Base-by-base conservation (phyloP, 176 grass and related monocot species). In the Carex scoparia region DNA sequence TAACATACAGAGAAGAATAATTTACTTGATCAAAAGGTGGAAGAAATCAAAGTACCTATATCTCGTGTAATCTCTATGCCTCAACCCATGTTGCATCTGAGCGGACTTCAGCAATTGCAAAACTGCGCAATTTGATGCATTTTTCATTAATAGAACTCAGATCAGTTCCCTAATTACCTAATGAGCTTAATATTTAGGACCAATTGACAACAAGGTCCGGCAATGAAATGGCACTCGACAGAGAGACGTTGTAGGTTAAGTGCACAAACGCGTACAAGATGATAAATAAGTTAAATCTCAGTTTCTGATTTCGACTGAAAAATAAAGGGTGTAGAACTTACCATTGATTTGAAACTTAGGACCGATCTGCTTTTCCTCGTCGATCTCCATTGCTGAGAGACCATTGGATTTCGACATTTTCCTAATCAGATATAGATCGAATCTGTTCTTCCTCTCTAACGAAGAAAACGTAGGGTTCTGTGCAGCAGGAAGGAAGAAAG, bases 11-110 rank as follows among this genome's bases (percentile, higher is more conserved):
- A 56, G 63, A 1, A 80, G 38, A 48, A 77, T 7, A 28, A 63
- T 4, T 51, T 69, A 37, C 40, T 70, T 27, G 5, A 86, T 49
- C 57, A 79, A 65, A 57, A 56, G 30, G 42, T 9, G 2, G 0
- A 32, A 58, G 0, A n/a, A 33, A 79, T 33, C 58, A 10, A 74
- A 65, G 33, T 32, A 98, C 93, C 96, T 88, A 83, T 98, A 98
- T 42, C 93, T 90, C 35, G 3, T 27, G 82, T 42, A 44, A 7
- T 78, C 53, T 13, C 96, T 88, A 58, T 94, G 96, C 84, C 93
- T 90, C 85, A 98, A 91, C 1, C 96, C 96, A 42, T 98, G 96
- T 80, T 95, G 93, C 96, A 98, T 98, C 91, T 98, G 96, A 35
- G 96, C 80, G 9, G 91, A 92, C 88, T 92, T 95, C 62, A 93